A percentile compares a stretch with the other conserved stretches of the same genome.
These are phyloP conservation scores for Coemansia sp. DNA, from an alignment of 192 early-diverging fungal genomes.

Conservation along the genomic window DNA sequence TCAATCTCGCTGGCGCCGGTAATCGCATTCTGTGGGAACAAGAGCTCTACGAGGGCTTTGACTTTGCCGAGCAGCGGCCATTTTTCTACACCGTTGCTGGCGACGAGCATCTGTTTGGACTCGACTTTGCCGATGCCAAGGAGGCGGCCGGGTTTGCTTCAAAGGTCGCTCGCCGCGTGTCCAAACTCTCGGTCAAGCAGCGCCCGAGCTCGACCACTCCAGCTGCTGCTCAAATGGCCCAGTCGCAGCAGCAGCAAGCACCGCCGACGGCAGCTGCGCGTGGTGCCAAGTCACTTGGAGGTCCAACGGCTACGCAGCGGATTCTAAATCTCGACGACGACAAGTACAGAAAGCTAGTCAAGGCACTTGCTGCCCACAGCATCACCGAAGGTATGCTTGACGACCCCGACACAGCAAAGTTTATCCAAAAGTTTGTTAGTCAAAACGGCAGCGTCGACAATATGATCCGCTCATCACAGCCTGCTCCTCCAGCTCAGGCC, in stretches of 20 bases:
- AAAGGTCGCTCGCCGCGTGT: conserved; percentile 57
- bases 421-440: conserved; percentile 72
- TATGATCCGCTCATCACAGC: conserved; percentile 49
- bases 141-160: conserved; percentile 70
- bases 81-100: conserved; percentile 76
- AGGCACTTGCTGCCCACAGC: conserved; percentile 68
- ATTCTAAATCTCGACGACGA: conserved; percentile 71
- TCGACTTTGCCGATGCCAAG: conserved; percentile 72
- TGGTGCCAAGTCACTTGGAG: conserved; percentile 13
- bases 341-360: conserved; percentile 73
- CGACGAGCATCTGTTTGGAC: conserved; percentile 69
- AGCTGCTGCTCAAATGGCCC: conserved; percentile 1
- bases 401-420: conserved; percentile 67
- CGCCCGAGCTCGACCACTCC: conserved; percentile 8
- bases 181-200: conserved; percentile 27
- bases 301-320: conserved; percentile 65
- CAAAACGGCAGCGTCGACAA: conserved; percentile 64
- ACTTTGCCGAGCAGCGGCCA: conserved; percentile 63
- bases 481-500: conserved; percentile 22
- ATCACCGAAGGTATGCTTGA: conserved; percentile 67
- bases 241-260: conserved; percentile 18
- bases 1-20: conserved; percentile 63
- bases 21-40: conserved; percentile 79
- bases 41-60: conserved; percentile 76
- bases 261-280: conserved; percentile 2